Conservation (phyloP, 1,139 yeast genomes). For the Arxiozyma slooffiae region DNA sequence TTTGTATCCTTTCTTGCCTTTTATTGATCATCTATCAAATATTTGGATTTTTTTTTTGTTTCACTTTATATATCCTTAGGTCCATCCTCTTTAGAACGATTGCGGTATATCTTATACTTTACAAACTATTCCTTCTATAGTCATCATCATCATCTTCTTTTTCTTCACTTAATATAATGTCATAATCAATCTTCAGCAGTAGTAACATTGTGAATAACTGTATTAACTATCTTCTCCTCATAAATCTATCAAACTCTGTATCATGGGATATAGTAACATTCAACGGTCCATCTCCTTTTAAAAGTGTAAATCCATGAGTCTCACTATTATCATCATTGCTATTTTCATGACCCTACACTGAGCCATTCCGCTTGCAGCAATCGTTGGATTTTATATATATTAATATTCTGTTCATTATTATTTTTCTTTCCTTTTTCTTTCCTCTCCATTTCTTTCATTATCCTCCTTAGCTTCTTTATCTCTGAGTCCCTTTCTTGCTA, state of each 20-base stretch:
- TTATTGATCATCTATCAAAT: too few relatives aligned
- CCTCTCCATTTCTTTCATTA: constrained; percentile 7
- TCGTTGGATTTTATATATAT: background rate
- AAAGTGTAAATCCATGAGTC: background rate
- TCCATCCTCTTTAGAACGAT: background rate
- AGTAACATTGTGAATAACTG: constrained; percentile 39
- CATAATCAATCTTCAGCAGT: constrained; percentile 50
- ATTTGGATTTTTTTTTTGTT: too few relatives aligned
- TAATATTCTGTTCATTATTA: background rate
- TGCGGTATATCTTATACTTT: constrained; percentile 14
- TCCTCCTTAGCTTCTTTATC: constrained; percentile 29
- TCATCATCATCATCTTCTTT: constrained; percentile 12
- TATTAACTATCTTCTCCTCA: constrained; percentile 7
- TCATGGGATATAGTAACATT: background rate
- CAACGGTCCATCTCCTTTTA: background rate
- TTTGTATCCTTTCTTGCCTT: too few relatives aligned
- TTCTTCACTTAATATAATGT: constrained; percentile 32
- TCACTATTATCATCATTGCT: background rate
- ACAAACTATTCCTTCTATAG: constrained; percentile 12
- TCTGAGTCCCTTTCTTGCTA: constrained; percentile 43
- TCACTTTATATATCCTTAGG: background rate
- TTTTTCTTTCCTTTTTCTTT: constrained; percentile 8
- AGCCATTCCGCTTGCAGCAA: background rate
- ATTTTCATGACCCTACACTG: background rate
- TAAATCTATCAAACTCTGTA: constrained; percentile 1